Evolutionary conservation across 371 early-diverging fungal genomes (phyloP).

Genomic region (Saksenaea oblongispora): DNA sequence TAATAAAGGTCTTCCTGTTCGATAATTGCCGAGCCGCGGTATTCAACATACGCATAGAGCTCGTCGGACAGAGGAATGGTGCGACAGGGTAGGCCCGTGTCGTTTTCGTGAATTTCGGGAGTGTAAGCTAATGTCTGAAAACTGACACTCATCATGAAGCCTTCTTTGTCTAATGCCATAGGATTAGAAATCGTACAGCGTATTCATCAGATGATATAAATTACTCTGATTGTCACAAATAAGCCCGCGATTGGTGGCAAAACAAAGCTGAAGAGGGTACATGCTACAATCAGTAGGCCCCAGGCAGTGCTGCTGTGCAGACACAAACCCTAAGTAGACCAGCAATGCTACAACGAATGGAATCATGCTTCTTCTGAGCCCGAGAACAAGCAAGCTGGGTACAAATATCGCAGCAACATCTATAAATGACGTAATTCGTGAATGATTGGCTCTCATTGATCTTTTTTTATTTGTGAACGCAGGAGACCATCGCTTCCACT

Average conservation of each 20-base stretch:
- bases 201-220: background rate
- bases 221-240: conserved; percentile 45
- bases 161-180: conserved; percentile 20
- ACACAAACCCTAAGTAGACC: background rate
- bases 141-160: conserved; percentile 43
- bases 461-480: too few species aligned
- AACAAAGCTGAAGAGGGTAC: conserved; percentile 47
- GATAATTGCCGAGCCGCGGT: conserved; percentile 44
- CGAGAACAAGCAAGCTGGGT: background rate
- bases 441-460: too few species aligned
- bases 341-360: background rate
- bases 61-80: conserved; percentile 45
- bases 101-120: conserved; percentile 25
- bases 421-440: too few species aligned
- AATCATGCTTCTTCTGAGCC: background rate
- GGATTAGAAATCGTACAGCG: background rate
- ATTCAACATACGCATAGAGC: conserved; percentile 42
- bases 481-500: too few species aligned
- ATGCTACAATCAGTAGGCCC: conserved; percentile 46
- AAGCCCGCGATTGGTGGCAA: conserved; percentile 41
- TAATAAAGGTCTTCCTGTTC: conserved; percentile 36
- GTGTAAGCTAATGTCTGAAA: conserved; percentile 38
- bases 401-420: too few species aligned
- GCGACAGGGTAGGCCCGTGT: conserved; percentile 43
- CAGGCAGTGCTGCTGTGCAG: conserved; percentile 33